Conservation (phyloP, 805 yeast species). For the Saccharomycopsis fermentans region DNA sequence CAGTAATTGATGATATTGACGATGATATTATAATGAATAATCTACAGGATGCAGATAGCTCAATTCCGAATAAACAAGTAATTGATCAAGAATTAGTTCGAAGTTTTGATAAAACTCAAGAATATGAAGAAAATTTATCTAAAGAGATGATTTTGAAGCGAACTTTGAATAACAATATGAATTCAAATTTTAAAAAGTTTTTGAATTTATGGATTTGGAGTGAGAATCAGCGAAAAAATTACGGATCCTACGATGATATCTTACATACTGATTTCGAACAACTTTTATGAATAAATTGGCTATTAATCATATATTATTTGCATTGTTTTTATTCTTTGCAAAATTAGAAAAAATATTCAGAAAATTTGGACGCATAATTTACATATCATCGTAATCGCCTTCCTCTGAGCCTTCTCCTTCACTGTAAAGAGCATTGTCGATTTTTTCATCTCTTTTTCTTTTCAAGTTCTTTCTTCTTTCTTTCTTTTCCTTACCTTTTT, state of each 20-base stretch:
- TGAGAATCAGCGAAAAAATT: conserved; percentile 8
- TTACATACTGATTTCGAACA: conserved; percentile 5
- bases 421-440: neutral
- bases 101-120: neutral
- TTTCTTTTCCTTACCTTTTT: conserved; percentile 8
- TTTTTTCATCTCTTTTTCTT: conserved; percentile 4
- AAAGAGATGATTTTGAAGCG: conserved; percentile 3
- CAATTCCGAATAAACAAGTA: neutral
- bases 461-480: conserved; percentile 5
- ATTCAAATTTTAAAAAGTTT: conserved; percentile 17
- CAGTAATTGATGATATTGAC: conserved; percentile 15
- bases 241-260: conserved; percentile 1
- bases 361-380: neutral
- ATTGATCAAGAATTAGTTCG: neutral
- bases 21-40: conserved; percentile 15
- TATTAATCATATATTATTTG: neutral
- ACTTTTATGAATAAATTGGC: neutral
- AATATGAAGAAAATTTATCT: neutral
- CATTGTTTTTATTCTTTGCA: neutral
- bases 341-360: neutral
- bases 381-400: conserved; percentile 3
- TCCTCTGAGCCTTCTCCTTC: neutral
- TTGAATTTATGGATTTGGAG: conserved; percentile 18
- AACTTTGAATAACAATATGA: conserved; percentile 7
- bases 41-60: neutral